Evolutionary conservation across 208 protist genomes (phyloP).

Genomic region (Acanthamoeba castellanii): DNA sequence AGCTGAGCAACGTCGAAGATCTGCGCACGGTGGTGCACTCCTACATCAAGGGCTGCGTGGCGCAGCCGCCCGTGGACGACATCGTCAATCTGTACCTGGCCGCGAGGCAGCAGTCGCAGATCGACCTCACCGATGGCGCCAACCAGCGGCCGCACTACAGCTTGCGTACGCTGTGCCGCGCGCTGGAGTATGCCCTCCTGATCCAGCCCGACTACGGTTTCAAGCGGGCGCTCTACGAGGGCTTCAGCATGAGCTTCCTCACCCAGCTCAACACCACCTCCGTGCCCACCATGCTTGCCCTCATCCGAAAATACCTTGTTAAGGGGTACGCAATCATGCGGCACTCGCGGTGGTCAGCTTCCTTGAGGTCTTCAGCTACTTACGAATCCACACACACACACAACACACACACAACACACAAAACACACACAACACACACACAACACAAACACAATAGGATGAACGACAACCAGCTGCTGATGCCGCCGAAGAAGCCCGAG

Average conservation of each 20-base stretch:
- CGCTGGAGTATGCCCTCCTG: conserved; percentile 93
- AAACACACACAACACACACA: no score
- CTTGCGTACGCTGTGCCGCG: conserved; percentile 97
- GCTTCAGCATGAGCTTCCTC: conserved; percentile 95
- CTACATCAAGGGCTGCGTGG: conserved; percentile 78
- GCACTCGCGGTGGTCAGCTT: not conserved
- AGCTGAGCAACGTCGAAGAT: conserved; percentile 96
- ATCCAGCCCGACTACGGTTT: conserved; percentile 93
- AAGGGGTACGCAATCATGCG: not conserved
- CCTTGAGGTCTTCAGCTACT: no score
- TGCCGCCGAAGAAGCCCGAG: conserved; percentile 86
- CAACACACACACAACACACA: no score
- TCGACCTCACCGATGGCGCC: conserved; percentile 94
- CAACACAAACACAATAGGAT: conserved; percentile 83
- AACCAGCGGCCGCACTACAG: conserved; percentile 97
- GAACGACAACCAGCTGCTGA: conserved; percentile 89
- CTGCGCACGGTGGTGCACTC: conserved; percentile 94
- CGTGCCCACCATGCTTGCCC: conserved; percentile 91
- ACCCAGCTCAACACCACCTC: conserved; percentile 95
- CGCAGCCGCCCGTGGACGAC: conserved; percentile 88
- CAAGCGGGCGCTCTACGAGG: conserved; percentile 93
- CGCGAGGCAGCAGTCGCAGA: conserved; percentile 91
- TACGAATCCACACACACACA: no score
- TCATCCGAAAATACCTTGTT: conserved; percentile 92
- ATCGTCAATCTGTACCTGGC: conserved; percentile 97